Percentiles rank a stretch among this genome's conserved stretches.
These are phyloP conservation scores for Pecoramyces ruminantium DNA, from an alignment of 192 early-diverging fungal species.

Conservation along the genomic window DNA sequence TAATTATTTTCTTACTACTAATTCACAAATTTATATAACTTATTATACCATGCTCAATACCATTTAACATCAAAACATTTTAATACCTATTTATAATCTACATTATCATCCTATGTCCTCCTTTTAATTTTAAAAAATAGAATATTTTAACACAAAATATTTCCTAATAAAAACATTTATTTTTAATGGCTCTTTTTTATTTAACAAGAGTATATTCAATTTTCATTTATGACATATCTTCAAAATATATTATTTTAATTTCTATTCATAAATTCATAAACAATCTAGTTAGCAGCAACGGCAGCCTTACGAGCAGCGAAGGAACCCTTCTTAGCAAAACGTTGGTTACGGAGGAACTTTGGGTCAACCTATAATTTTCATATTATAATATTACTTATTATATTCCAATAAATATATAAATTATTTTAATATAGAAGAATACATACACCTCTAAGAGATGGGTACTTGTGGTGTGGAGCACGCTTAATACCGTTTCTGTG, in stretches of 20 bases:
- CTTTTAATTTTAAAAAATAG: too few relatives aligned
- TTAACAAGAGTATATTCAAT: background rate
- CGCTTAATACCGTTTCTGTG: slow-evolving; percentile 99
- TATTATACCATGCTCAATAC: too few relatives aligned
- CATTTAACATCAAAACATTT: too few relatives aligned
- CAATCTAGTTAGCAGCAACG: background rate
- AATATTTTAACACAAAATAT: too few relatives aligned
- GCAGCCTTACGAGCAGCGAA: slow-evolving; percentile 27
- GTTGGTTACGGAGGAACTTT: slow-evolving; percentile 97
- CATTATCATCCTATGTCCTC: too few relatives aligned
- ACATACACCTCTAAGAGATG: slow-evolving; percentile 84
- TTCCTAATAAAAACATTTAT: too few relatives aligned
- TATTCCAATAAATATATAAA: too few relatives aligned
- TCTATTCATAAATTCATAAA: background rate
- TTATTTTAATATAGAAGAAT: too few relatives aligned
- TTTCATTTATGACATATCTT: background rate
- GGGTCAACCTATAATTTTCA: slow-evolving; percentile 22
- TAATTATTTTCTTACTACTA: too few relatives aligned
- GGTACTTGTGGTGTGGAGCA: slow-evolving; percentile 71
- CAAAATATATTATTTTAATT: background rate
- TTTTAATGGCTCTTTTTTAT: background rate
- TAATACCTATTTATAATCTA: too few relatives aligned
- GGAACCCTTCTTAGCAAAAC: slow-evolving; percentile 73
- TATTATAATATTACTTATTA: background rate
- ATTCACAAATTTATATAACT: too few relatives aligned